Base-by-base conservation (phyloP, 805 yeast species). In the Yarrowia hollandica region DNA sequence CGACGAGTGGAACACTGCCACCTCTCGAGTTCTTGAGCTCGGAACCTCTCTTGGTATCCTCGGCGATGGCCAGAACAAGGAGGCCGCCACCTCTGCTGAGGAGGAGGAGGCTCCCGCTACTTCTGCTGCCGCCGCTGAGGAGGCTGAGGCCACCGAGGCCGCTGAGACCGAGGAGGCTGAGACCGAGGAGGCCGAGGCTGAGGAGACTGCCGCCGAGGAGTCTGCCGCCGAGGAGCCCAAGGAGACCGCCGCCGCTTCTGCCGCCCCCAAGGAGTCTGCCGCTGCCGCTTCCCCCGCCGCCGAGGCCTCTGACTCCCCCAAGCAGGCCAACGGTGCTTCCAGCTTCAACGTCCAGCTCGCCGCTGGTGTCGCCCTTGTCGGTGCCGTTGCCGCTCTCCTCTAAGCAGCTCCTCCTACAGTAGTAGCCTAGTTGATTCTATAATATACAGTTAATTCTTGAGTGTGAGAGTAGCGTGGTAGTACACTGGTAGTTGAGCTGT, bases 311-410 rank as follows among this genome's bases (percentile, higher is more conserved):
- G 8, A 23, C 25, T 23, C 33, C 19, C 54, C 54, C 54, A n/a
- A 18, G 26, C 54, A 46, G 54, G 54, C 54, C 28, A 46, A 46
- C 38, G 54, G 38, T 9, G 38, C 39, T 11, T 48, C 55, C 9
- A 39, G 30, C 39, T 48, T 48, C 55, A 48, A 48, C 55, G 55
- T 33, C 39, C 55, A 48, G 55, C 55, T 48, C 39, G 55, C 55
- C 21, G 55, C 55, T 31, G 55, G 55, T 31, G 38, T 48, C 16
- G 55, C 55, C 55, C 8, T 48, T 31, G 55, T 8, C 11, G 55
- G 55, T 31, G 55, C 55, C 55, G 39, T 48, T 22, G 55, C 55
- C 30, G 55, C 55, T 11, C 55, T 48, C 38, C 21, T 48, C 55
- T 48, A 48, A 48, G 50, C 35, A 28, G 33, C n/a, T n/a, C n/a